A percentile compares a stretch with the other conserved stretches of the same genome.
Conservation (phyloP, 2,329 filamentous ascomycete species). For the Thelonectria blattea region DNA sequence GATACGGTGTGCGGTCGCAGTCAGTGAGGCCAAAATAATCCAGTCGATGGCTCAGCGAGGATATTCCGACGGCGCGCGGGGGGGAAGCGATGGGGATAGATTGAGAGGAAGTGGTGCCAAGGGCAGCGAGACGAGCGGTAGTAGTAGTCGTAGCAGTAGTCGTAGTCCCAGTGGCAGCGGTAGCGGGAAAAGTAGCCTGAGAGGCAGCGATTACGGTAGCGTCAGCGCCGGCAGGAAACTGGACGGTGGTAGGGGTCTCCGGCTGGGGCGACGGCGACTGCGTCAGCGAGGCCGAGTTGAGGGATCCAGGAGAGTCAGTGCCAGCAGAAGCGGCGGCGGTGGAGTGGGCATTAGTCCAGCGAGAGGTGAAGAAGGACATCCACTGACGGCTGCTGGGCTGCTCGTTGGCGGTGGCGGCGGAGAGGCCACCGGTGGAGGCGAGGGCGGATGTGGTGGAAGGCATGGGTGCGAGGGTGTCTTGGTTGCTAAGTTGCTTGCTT, state of each 20-base stretch:
- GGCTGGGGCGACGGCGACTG: conserved; percentile 47
- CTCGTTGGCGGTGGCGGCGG: conserved; percentile 35
- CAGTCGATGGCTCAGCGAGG: conserved; percentile 12
- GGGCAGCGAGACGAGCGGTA: conserved; percentile 33
- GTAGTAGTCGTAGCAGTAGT: conserved; percentile 34
- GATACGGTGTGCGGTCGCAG: conserved; percentile 32
- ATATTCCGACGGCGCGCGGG: conserved; percentile 25
- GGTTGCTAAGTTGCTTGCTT: too few species aligned
- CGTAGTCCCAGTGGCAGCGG: conserved; percentile 25
- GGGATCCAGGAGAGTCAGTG: conserved; percentile 44
- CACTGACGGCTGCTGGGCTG: conserved; percentile 31
- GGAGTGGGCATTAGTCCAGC: conserved; percentile 26
- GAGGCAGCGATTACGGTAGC: conserved; percentile 35
- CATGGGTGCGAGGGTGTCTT: conserved; percentile 19
- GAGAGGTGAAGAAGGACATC: not conserved
- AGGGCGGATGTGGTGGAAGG: conserved; percentile 16
- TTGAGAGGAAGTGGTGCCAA: conserved; percentile 40
- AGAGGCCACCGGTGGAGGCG: conserved; percentile 30
- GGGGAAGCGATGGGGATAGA: conserved; percentile 38
- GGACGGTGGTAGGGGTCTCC: conserved; percentile 40
- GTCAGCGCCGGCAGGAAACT: conserved; percentile 37
- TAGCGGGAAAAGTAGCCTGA: conserved; percentile 30
- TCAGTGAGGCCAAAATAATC: not conserved
- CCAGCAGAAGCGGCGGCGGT: conserved; percentile 35
- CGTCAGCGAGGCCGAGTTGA: conserved; percentile 44